These are phyloP conservation scores for Gynochthodes officinalis DNA, from an alignment of 257 asterid genomes.

Conservation along the genomic window DNA sequence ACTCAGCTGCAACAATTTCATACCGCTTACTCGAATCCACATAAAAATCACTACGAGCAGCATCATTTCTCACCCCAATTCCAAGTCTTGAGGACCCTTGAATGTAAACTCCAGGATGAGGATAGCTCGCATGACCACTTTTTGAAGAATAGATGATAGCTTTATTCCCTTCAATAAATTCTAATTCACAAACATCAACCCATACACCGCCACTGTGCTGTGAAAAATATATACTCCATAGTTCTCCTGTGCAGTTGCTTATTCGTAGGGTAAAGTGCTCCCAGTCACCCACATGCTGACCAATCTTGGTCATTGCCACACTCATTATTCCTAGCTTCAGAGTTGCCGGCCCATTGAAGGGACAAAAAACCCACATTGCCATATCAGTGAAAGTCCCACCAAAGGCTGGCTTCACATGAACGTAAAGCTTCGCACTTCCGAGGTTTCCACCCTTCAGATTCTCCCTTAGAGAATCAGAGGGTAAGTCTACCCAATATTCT, in stretches of 20 bases:
- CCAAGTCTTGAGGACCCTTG: slow-evolving; percentile 86
- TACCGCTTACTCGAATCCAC: slow-evolving; percentile 71
- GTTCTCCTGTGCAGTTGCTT: slow-evolving; percentile 86
- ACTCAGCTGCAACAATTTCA: slow-evolving; percentile 83
- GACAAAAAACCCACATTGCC: slow-evolving; percentile 87
- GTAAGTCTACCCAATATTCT: slow-evolving; percentile 81
- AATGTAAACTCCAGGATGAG: slow-evolving; percentile 75
- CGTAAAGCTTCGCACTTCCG: slow-evolving; percentile 70
- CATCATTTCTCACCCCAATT: slow-evolving; percentile 85
- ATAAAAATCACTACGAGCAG: slow-evolving; percentile 38
- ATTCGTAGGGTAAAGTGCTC: slow-evolving; percentile 89
- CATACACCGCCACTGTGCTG: slow-evolving; percentile 96
- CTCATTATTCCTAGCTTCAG: slow-evolving; percentile 62
- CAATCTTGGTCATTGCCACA: slow-evolving; percentile 56
- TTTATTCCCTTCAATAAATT: slow-evolving; percentile 75
- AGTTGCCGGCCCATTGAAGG: slow-evolving; percentile 86
- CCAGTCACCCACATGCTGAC: slow-evolving; percentile 97
- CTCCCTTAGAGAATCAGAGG: slow-evolving; percentile 43
- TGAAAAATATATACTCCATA: slow-evolving; percentile 79
- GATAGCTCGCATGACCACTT: slow-evolving; percentile 83
- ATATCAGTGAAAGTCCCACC: slow-evolving; percentile 91
- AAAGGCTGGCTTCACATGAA: slow-evolving; percentile 80
- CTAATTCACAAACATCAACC: slow-evolving; percentile 69
- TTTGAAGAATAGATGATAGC: slow-evolving; percentile 66
- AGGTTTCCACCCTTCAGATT: slow-evolving; percentile 58